Evolutionary conservation across 2,329 filamentous ascomycete species (phyloP).

Genomic region (Celoporthe dispersa): DNA sequence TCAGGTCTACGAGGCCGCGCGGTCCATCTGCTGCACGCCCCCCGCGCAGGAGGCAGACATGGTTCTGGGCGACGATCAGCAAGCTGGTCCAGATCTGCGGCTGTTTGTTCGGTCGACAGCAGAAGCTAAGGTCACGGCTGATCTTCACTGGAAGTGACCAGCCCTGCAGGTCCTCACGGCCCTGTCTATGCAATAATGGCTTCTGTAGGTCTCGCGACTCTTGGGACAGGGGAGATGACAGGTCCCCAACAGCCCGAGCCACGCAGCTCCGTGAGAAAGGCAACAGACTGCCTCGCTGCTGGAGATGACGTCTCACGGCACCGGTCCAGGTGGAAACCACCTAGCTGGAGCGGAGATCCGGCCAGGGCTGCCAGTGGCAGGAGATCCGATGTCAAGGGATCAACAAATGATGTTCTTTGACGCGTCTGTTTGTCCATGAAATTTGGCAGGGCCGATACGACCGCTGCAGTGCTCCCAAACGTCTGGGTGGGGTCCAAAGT

Average conservation of each 20-base stretch:
- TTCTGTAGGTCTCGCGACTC: not conserved
- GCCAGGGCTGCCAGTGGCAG: not conserved
- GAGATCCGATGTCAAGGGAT: slow-evolving; percentile 1
- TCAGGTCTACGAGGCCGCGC: slow-evolving; percentile 66
- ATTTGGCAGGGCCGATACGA: slow-evolving; percentile 28
- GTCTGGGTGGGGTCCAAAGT: slow-evolving; percentile 34
- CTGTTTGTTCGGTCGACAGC: slow-evolving; percentile 66
- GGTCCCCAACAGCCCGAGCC: no score
- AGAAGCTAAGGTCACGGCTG: slow-evolving; percentile 56
- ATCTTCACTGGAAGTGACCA: slow-evolving; percentile 62
- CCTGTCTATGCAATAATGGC: not conserved
- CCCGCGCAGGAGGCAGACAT: slow-evolving; percentile 44
- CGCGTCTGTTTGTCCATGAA: slow-evolving; percentile 14
- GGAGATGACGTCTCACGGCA: not conserved
- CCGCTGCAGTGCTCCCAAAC: slow-evolving; percentile 35
- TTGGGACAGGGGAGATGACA: not conserved
- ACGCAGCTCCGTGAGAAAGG: not conserved
- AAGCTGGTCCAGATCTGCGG: slow-evolving; percentile 55
- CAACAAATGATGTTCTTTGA: slow-evolving; percentile 11
- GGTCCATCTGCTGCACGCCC: slow-evolving; percentile 63
- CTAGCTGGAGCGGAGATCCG: not conserved
- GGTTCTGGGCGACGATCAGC: slow-evolving; percentile 49
- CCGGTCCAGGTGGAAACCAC: not conserved
- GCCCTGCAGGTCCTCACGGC: not conserved
- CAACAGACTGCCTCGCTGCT: not conserved